Percentiles rank a stretch among this genome's conserved stretches.
phyloP scores from a whole-genome alignment of 2,329 filamentous ascomycete genomes.

The Phialemonium atrogriseum region DNA sequence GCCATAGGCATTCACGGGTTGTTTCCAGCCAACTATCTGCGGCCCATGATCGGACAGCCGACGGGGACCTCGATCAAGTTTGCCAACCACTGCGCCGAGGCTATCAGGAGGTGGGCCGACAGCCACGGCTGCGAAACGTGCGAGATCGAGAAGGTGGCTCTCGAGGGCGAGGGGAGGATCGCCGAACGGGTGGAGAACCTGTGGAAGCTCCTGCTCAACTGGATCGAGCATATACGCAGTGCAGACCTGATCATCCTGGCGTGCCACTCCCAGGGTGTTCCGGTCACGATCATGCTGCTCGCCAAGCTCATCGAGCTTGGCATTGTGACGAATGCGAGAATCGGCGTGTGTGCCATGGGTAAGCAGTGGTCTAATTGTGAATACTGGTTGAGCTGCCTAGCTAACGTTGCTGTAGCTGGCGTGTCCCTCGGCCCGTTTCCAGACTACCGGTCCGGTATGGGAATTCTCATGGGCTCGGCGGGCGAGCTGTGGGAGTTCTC shows the following conservation, averaged over 20 bases:
- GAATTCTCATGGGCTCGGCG: conserved; percentile 82
- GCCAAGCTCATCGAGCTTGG: conserved; percentile 89
- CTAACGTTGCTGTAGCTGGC: too few species aligned
- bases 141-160: conserved; percentile 85
- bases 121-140: conserved; percentile 62
- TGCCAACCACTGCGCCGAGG: conserved; percentile 75
- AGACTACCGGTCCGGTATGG: conserved; percentile 81
- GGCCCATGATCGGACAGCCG: conserved; percentile 88
- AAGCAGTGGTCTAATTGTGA: conserved; percentile 19
- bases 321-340: conserved; percentile 64
- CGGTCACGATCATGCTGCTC: conserved; percentile 84
- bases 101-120: conserved; percentile 77
- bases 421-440: conserved; percentile 90
- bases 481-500: conserved; percentile 93
- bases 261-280: conserved; percentile 92
- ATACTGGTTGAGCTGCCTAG: too few species aligned
- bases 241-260: conserved; percentile 90
- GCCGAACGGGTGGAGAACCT: conserved; percentile 81
- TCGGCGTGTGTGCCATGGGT: conserved; percentile 78
- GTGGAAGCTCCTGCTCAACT: conserved; percentile 91
- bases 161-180: conserved; percentile 93
- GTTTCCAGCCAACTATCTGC: conserved; percentile 78
- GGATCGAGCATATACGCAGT: conserved; percentile 80
- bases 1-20: conserved; percentile 93
- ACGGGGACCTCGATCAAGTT: conserved; percentile 94